Evolutionary conservation across 2,329 filamentous ascomycete genomes (phyloP).

Genomic region (Corynespora cassiicola): DNA sequence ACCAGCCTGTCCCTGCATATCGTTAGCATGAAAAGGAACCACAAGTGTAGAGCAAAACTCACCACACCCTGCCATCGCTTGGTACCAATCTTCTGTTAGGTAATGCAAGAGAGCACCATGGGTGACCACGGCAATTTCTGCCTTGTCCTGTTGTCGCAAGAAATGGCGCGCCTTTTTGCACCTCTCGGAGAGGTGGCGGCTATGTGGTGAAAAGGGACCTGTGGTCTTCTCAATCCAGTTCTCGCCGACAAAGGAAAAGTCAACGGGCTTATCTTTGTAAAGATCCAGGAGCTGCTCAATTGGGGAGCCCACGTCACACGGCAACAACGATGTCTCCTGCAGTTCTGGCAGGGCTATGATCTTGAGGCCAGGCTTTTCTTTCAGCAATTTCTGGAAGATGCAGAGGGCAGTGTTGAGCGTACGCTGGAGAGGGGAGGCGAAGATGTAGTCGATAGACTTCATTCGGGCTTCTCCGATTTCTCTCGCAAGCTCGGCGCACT

Average conservation of each 20-base stretch:
- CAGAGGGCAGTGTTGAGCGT: slow-evolving; percentile 80
- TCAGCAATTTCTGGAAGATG: slow-evolving; percentile 65
- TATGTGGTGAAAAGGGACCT: slow-evolving; percentile 37
- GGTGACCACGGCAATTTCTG: slow-evolving; percentile 76
- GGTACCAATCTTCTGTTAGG: slow-evolving; percentile 76
- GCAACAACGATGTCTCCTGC: slow-evolving; percentile 77
- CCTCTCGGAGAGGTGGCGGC: slow-evolving; percentile 35
- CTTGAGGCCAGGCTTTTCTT: slow-evolving; percentile 49
- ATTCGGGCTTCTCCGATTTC: too few relatives aligned
- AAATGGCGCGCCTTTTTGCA: slow-evolving; percentile 11
- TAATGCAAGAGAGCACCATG: slow-evolving; percentile 88
- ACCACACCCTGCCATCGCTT: slow-evolving; percentile 12
- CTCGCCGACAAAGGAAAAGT: slow-evolving; percentile 64
- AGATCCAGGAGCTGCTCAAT: too few relatives aligned
- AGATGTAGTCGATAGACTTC: slow-evolving; percentile 76
- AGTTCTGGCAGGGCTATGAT: slow-evolving; percentile 73
- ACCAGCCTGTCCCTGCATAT: slow-evolving; percentile 23
- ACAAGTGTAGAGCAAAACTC: slow-evolving; percentile 2
- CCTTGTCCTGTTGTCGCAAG: slow-evolving; percentile 9
- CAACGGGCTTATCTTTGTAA: slow-evolving; percentile 62
- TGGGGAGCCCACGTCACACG: slow-evolving; percentile 83
- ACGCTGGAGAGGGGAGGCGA: slow-evolving; percentile 80
- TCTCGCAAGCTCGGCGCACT: slow-evolving; percentile 70
- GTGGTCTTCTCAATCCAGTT: slow-evolving; percentile 62
- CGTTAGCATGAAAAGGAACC: not conserved